Conservation (phyloP, 192 early-diverging fungal genomes). For the Cetraspora pellucida region DNA sequence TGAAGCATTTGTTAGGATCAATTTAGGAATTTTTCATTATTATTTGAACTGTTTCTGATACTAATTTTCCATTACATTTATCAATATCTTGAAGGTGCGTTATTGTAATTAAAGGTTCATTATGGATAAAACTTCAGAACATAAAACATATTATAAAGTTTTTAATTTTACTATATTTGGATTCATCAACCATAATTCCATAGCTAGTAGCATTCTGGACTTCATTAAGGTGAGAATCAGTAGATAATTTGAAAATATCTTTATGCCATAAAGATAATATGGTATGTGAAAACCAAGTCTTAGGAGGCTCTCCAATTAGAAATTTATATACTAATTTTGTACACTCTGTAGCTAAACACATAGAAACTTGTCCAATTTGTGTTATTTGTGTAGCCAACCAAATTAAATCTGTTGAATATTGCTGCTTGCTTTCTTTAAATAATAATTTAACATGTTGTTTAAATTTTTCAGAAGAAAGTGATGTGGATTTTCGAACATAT, state of each 20-base stretch:
- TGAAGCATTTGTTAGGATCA: too few species aligned
- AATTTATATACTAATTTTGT: slow-evolving; percentile 3
- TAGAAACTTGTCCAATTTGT: not conserved
- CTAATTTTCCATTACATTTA: not conserved
- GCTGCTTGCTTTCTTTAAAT: not conserved
- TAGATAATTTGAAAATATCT: not conserved
- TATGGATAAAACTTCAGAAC: not conserved
- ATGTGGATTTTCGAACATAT: not conserved
- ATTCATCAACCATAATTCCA: not conserved
- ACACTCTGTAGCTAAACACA: not conserved
- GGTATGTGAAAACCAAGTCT: too few species aligned
- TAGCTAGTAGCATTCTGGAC: not conserved
- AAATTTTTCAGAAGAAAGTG: not conserved
- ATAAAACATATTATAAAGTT: too few species aligned
- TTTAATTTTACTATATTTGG: too few species aligned
- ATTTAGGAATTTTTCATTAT: not conserved
- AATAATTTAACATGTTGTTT: not conserved
- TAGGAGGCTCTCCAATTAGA: not conserved
- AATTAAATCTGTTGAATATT: slow-evolving; percentile 4
- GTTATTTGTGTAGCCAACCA: not conserved
- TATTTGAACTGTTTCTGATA: not conserved
- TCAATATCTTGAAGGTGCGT: not conserved
- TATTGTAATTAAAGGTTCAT: not conserved
- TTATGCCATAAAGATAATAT: not conserved
- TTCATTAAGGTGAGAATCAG: not conserved